Base-by-base conservation (phyloP, 129 eudicot genomes). In the Tagetes erecta region DNA sequence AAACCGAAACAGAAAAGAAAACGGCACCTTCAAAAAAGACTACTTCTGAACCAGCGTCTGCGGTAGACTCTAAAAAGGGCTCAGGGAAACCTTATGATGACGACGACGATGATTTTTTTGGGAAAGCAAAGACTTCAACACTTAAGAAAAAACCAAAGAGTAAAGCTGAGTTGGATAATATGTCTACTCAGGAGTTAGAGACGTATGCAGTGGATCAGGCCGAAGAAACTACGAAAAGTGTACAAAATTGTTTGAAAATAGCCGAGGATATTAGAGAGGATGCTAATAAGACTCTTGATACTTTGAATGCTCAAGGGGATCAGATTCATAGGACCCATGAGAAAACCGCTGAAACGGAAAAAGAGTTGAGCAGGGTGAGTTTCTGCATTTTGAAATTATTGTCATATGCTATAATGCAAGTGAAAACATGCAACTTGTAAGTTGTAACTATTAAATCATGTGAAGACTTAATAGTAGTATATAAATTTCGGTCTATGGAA, bases 251-350 rank as follows among this genome's bases (percentile, higher is more conserved):
- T 68, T 78, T 91, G 66, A 85, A 77, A 68, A 95, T 95, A 11
- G 99, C 99, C 0, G 95, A 86, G 73, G 97, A 87, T 40, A 95
- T 95, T 6, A 88, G 90, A 67, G 69, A 76, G 34, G 93, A 87
- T 68, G 99, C 92, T 39, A 52, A 81, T 0, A 75, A 68, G 76
- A 95, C 99, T 1, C 97, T 95, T 27, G 96, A 91, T 3, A 95
- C 96, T 53, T 76, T 95, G 85, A 96, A 95, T 72, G 87, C 88
- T 77, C 99, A 95, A 74, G 99, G 99, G 3, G 99, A 95, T 76
- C 99, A 95, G 51, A 95, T 95, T 68, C 82, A 88, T 13, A 75
- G 97, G 78, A 94, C 99, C 58, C 99, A 94, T 70, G 60, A 62
- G 38, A 88, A 88, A 87, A 91, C 96, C 67, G 88, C 82, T 49